phyloP scores from a whole-genome alignment of 768 basidiomycete genomes.

The Dioszegia aurantiaca region DNA sequence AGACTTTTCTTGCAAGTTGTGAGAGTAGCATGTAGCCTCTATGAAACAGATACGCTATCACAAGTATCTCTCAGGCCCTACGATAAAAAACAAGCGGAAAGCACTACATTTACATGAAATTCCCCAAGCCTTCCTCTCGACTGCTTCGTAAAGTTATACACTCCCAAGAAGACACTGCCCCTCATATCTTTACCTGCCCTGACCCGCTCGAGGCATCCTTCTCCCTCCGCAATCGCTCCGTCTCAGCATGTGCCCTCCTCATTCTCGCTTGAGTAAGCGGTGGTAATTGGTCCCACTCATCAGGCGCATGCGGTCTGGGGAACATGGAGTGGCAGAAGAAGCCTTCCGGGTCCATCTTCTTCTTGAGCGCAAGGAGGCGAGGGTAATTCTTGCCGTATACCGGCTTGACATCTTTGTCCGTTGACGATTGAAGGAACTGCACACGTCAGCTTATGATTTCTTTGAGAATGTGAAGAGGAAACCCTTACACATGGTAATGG shows the following conservation, averaged over 20 bases:
- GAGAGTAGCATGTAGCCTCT: too few relatives aligned
- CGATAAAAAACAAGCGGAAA: too few relatives aligned
- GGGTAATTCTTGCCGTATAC: conserved; percentile 70
- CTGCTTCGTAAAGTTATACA: background rate
- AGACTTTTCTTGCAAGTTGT: too few relatives aligned
- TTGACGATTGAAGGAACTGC: conserved; percentile 48
- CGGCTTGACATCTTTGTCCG: conserved; percentile 31
- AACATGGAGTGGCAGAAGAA: conserved; percentile 73
- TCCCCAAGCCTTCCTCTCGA: too few relatives aligned
- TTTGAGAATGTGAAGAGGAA: background rate
- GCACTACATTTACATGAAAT: too few relatives aligned
- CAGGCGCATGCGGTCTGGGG: conserved; percentile 12
- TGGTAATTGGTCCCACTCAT: conserved; percentile 14
- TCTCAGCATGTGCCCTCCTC: conserved; percentile 12
- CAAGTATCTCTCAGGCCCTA: too few relatives aligned
- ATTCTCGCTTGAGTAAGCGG: conserved; percentile 13
- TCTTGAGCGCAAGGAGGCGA: conserved; percentile 68
- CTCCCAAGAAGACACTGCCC: background rate
- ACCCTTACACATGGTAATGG: conserved; percentile 75
- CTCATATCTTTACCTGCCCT: background rate
- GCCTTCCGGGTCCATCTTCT: conserved; percentile 70
- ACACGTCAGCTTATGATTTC: background rate
- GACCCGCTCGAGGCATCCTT: background rate
- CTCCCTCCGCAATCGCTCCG: conserved; percentile 3
- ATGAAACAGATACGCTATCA: too few relatives aligned